phyloP scores from a whole-genome alignment of 139 green algal species.

The Volvox reticuliferus region DNA sequence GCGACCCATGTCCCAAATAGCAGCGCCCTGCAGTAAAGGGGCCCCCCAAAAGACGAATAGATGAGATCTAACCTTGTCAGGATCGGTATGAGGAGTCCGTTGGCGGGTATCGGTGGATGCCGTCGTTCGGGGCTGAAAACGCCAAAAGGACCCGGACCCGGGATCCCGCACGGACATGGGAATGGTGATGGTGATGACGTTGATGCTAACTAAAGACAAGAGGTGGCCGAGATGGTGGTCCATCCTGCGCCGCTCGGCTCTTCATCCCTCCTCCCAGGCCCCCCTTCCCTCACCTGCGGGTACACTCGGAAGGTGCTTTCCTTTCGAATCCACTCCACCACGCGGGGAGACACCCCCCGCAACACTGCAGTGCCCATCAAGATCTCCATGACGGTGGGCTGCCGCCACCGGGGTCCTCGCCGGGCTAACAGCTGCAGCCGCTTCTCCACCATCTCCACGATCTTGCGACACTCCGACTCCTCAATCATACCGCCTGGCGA shows the following conservation, averaged over 20 bases:
- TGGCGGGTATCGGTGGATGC: too few relatives aligned
- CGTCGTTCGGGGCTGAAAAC: too few relatives aligned
- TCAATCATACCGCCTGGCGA: constrained; percentile 80
- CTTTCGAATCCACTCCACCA: constrained; percentile 53
- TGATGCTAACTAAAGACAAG: too few relatives aligned
- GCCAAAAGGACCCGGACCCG: too few relatives aligned
- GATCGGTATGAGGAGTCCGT: too few relatives aligned
- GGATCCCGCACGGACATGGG: too few relatives aligned
- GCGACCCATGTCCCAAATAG: constrained; percentile 49
- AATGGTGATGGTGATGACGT: too few relatives aligned
- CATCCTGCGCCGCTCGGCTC: too few relatives aligned
- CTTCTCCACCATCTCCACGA: constrained; percentile 70
- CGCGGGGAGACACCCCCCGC: constrained; percentile 10
- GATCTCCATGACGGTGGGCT: constrained; percentile 50
- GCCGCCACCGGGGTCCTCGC: constrained; percentile 49
- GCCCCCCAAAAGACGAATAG: too few relatives aligned
- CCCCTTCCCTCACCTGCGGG: constrained; percentile 21
- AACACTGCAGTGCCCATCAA: constrained; percentile 51
- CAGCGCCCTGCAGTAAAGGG: neutral
- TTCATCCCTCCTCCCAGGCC: neutral
- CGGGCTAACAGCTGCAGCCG: constrained; percentile 68
- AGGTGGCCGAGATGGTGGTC: too few relatives aligned
- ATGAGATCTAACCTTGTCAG: too few relatives aligned
- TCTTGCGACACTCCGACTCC: constrained; percentile 67
- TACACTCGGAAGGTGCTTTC: constrained; percentile 46